phyloP scores from a whole-genome alignment of 495 filamentous ascomycete genomes.

The Penicillium diatomitis region DNA sequence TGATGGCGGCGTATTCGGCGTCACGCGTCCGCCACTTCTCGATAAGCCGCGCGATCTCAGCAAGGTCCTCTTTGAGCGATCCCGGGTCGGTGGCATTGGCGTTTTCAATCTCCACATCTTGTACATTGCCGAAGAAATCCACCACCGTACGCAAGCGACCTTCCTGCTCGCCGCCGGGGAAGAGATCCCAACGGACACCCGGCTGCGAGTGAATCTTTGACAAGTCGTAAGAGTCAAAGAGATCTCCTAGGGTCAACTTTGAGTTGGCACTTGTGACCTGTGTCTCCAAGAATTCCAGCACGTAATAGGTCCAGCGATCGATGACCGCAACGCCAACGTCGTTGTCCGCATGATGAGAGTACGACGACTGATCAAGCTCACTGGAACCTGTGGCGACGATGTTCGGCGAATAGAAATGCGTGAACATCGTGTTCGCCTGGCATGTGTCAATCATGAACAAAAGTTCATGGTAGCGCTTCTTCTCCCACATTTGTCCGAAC shows the following conservation, averaged over 20 bases:
- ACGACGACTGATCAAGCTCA: conserved; percentile 87
- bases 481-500: conserved; percentile 99
- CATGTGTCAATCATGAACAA: conserved; percentile 99
- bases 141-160: conserved; percentile 73
- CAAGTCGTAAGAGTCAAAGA: conserved; percentile 93
- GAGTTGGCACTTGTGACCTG: conserved; percentile 73
- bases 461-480: conserved; percentile 90
- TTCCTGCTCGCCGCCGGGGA: conserved; percentile 65
- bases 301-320: conserved; percentile 97
- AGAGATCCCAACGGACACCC: conserved; percentile 89
- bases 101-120: conserved; percentile 83
- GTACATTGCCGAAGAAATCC: conserved; percentile 98
- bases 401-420: conserved; percentile 91
- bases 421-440: conserved; percentile 98
- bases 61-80: conserved; percentile 63
- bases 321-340: conserved; percentile 97
- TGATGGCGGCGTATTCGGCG: conserved; percentile 22
- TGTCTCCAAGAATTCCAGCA: conserved; percentile 90
- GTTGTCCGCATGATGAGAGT: conserved; percentile 95
- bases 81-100: conserved; percentile 43
- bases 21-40: conserved; percentile 36
- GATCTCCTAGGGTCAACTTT: conserved; percentile 80
- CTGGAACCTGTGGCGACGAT: conserved; percentile 93
- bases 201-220: conserved; percentile 88
- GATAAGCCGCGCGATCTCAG: conserved; percentile 53